Conservation (phyloP, 495 filamentous ascomycete genomes). For the Cryomyces minteri region DNA sequence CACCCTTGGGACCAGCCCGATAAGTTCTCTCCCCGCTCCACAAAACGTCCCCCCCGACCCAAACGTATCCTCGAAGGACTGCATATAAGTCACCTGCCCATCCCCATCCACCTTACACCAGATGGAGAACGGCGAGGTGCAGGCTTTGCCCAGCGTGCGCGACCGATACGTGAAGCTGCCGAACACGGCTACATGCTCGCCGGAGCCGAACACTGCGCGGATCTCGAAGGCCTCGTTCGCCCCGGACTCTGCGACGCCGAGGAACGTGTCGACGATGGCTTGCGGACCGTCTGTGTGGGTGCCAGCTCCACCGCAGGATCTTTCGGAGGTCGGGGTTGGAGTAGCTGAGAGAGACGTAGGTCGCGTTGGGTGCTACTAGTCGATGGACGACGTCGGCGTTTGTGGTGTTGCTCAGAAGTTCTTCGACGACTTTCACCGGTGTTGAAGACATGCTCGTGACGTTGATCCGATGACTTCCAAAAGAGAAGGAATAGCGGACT, state of each 20-base stretch:
- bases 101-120: conserved; percentile 5
- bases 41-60: too few species aligned
- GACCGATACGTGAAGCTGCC: conserved; percentile 7
- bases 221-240: conserved; percentile 5
- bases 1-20: too few species aligned
- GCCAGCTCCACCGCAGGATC: conserved; percentile 8
- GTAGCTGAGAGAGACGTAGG: conserved; percentile 10
- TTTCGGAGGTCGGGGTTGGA: conserved; percentile 5
- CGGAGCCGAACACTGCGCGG: conserved; percentile 3
- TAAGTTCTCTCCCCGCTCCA: too few species aligned
- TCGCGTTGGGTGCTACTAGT: conserved; percentile 6
- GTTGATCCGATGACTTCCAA: too few species aligned
- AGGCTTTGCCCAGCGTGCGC: conserved; percentile 1
- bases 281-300: conserved; percentile 7
- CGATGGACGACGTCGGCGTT: conserved; percentile 2
- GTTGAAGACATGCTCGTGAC: too few species aligned
- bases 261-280: conserved; percentile 9
- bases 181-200: conserved; percentile 6
- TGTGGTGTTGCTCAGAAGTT: conserved; percentile 1
- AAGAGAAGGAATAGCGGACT: too few species aligned
- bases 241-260: conserved; percentile 5
- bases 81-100: conserved; percentile 10
- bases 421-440: too few species aligned
- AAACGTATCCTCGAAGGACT: conserved; percentile 13
- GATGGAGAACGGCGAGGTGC: conserved; percentile 7